Conservation (phyloP, 352 stramenopile genomes). For the Pythium chondricola region DNA sequence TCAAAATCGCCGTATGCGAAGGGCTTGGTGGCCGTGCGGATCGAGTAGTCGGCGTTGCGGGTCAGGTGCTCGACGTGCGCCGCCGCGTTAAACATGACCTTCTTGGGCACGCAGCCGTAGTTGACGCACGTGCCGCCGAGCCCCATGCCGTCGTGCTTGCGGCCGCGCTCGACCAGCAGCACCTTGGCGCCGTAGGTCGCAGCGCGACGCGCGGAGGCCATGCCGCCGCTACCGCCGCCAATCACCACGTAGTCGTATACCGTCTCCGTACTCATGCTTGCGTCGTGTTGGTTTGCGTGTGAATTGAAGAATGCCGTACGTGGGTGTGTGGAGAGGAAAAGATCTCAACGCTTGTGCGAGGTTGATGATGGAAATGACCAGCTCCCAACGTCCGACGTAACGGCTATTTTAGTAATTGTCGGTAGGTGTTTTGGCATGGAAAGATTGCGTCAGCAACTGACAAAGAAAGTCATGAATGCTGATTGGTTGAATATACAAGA, state of each 20-base stretch:
- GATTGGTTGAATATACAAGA: too few relatives aligned
- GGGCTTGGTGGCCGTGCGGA: conserved; percentile 27
- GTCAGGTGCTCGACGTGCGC: conserved; percentile 73
- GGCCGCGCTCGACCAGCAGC: conserved; percentile 89
- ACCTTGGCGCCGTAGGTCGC: conserved; percentile 94
- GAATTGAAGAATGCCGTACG: too few relatives aligned
- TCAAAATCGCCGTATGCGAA: conserved; percentile 81
- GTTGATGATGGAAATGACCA: too few relatives aligned
- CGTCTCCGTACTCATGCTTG: conserved; percentile 31
- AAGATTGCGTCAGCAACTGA: too few relatives aligned
- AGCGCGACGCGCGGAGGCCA: conserved; percentile 89
- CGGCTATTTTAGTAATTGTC: too few relatives aligned
- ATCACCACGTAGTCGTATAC: conserved; percentile 91
- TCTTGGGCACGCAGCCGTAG: conserved; percentile 98
- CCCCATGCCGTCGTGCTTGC: conserved; percentile 48
- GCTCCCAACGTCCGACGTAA: too few relatives aligned
- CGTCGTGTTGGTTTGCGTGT: too few relatives aligned
- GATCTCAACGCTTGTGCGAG: too few relatives aligned
- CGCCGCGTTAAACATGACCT: conserved; percentile 95
- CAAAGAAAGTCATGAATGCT: too few relatives aligned
- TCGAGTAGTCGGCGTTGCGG: conserved; percentile 64
- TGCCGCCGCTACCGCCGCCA: conserved; percentile 87
- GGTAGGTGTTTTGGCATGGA: too few relatives aligned
- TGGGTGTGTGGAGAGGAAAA: too few relatives aligned
- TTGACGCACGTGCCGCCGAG: conserved; percentile 97